Conservation (phyloP, 1,139 yeast species). For the Geotrichum phurueaensis region DNA sequence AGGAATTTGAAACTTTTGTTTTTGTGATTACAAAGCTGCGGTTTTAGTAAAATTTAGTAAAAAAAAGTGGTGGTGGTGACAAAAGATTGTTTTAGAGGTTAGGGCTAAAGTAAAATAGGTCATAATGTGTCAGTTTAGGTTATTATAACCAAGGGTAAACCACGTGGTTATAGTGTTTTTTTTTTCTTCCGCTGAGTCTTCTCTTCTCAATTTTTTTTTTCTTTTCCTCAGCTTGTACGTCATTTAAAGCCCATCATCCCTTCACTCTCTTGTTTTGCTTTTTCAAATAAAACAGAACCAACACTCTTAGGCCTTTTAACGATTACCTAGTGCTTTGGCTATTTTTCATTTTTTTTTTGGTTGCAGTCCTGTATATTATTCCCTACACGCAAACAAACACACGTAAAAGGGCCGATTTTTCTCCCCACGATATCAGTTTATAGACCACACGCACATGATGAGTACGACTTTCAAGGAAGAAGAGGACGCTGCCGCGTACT, state of each 20-base stretch:
- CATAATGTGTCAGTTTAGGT: neutral
- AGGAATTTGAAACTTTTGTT: no score
- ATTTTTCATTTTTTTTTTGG: no score
- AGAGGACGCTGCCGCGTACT: slow-evolving; percentile 15
- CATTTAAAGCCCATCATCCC: no score
- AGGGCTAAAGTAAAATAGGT: neutral
- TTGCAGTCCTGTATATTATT: no score
- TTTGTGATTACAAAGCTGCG: no score
- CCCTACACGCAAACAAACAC: neutral
- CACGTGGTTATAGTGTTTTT: neutral
- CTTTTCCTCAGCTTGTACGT: neutral
- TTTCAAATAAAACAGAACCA: no score
- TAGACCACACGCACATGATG: neutral
- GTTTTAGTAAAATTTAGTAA: no score
- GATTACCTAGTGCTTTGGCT: no score
- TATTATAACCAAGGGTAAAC: neutral
- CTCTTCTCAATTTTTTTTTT: neutral
- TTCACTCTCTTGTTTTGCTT: no score
- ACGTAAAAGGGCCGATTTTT: neutral
- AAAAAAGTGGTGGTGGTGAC: neutral
- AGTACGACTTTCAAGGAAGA: slow-evolving; percentile 12
- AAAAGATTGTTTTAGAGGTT: neutral
- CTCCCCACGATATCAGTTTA: neutral
- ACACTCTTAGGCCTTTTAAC: no score
- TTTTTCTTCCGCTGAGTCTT: neutral